Evolutionary conservation across 2,329 filamentous ascomycete genomes (phyloP).

Genomic region (Alternaria arbusti): DNA sequence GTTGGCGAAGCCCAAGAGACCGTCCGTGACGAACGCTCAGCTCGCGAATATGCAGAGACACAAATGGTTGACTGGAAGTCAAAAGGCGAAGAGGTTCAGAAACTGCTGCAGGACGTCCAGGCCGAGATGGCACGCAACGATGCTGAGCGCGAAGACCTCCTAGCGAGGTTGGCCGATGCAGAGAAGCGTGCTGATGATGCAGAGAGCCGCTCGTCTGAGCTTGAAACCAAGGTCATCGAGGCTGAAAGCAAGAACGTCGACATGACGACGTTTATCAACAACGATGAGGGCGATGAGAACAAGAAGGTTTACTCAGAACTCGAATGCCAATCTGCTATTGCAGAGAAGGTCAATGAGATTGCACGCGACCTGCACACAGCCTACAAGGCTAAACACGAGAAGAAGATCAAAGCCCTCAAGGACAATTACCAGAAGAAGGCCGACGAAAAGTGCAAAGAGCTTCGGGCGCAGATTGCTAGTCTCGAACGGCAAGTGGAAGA

Average conservation of each 20-base stretch:
- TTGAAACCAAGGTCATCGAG: constrained; percentile 55
- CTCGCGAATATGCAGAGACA: constrained; percentile 73
- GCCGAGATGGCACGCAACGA: constrained; percentile 81
- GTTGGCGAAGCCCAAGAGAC: constrained; percentile 86
- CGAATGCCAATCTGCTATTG: constrained; percentile 70
- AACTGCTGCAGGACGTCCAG: constrained; percentile 77
- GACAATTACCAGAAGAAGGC: constrained; percentile 82
- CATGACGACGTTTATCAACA: constrained; percentile 63
- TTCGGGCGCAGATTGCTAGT: constrained; percentile 74
- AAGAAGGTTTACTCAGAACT: constrained; percentile 49
- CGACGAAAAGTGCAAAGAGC: constrained; percentile 84
- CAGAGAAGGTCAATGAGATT: constrained; percentile 80
- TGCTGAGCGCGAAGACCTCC: constrained; percentile 79
- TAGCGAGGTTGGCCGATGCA: constrained; percentile 74
- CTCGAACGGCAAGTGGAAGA: constrained; percentile 77
- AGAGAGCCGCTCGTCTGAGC: constrained; percentile 76
- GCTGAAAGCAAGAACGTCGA: constrained; percentile 74
- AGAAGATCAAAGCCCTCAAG: constrained; percentile 89
- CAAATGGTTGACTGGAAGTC: constrained; percentile 86
- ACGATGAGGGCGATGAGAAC: constrained; percentile 43
- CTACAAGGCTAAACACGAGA: constrained; percentile 98
- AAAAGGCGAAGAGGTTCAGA: constrained; percentile 84
- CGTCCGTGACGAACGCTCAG: constrained; percentile 75
- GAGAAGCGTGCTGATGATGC: constrained; percentile 77
- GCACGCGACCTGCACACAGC: constrained; percentile 84